phyloP scores from a whole-genome alignment of 345 rosid genomes.

The Hibiscus mutabilis region DNA sequence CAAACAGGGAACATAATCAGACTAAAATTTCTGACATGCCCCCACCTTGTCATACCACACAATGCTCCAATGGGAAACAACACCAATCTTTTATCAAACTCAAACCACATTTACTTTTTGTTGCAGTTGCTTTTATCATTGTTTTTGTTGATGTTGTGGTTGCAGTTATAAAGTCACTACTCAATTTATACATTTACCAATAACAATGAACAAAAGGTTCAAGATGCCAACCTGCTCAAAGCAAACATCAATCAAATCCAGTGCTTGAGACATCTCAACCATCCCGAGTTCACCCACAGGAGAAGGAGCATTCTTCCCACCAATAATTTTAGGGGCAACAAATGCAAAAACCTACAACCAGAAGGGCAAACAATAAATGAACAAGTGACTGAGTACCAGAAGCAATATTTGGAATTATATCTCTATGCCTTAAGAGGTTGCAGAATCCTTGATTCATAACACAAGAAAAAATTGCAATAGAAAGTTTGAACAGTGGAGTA shows the following conservation, averaged over 20 bases:
- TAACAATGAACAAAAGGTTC: not conserved
- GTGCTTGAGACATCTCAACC: slow-evolving; percentile 98
- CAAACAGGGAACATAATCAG: not conserved
- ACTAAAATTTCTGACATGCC: not conserved
- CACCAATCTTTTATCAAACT: slow-evolving; percentile 2
- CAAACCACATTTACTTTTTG: not conserved
- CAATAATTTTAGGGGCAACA: slow-evolving; percentile 90
- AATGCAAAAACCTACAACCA: slow-evolving; percentile 72
- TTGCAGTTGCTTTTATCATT: not conserved
- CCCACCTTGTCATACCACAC: not conserved
- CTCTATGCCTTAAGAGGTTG: not conserved
- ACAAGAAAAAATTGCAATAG: not conserved
- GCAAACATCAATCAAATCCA: slow-evolving; percentile 68
- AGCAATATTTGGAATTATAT: not conserved
- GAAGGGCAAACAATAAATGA: not conserved
- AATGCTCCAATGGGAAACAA: not conserved
- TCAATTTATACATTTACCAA: not conserved
- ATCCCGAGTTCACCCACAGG: slow-evolving; percentile 98
- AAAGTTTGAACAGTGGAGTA: not conserved
- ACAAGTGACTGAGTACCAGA: not conserved
- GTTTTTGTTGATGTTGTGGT: not conserved
- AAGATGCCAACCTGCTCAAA: slow-evolving; percentile 67
- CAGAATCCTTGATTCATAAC: not conserved
- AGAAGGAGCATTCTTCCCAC: slow-evolving; percentile 82
- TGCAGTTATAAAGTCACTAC: not conserved